These are phyloP conservation scores for Allantophomopsis lycopodina DNA, from an alignment of 2,329 filamentous ascomycete genomes.

Conservation along the genomic window DNA sequence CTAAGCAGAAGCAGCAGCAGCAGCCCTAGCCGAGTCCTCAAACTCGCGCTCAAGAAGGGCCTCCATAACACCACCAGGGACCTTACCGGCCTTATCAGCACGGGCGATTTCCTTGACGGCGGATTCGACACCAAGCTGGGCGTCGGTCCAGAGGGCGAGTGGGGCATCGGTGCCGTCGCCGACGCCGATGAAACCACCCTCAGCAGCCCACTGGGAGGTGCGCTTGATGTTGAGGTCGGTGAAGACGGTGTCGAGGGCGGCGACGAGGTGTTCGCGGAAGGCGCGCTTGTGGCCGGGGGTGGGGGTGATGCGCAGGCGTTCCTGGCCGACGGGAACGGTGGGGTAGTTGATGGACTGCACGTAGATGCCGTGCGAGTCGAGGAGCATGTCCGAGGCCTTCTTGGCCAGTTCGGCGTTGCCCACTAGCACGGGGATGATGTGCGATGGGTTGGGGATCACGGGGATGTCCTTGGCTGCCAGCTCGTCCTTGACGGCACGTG, in stretches of 20 bases:
- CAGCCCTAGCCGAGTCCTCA: conserved; percentile 17
- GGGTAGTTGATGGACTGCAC: conserved; percentile 99
- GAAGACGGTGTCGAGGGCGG: conserved; percentile 82
- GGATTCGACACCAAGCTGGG: conserved; percentile 68
- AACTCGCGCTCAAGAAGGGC: conserved; percentile 42
- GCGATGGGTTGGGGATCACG: conserved; percentile 93
- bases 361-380: conserved; percentile 86
- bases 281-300: conserved; percentile 83
- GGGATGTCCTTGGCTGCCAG: conserved; percentile 73
- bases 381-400: conserved; percentile 79
- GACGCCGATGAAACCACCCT: conserved; percentile 91
- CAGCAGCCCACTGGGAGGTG: conserved; percentile 78
- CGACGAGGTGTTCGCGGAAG: conserved; percentile 73
- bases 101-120: conserved; percentile 46
- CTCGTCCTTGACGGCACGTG: conserved; percentile 81
- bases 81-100: conserved; percentile 9
- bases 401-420: conserved; percentile 90
- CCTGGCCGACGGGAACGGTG: conserved; percentile 94
- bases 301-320: conserved; percentile 88
- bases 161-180: conserved; percentile 54
- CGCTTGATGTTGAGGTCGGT: conserved; percentile 78
- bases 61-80: conserved; percentile 34
- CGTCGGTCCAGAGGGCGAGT: conserved; percentile 80
- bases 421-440: conserved; percentile 89
- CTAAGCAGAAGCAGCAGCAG: conserved; percentile 13